Percentiles rank a stretch among this genome's conserved stretches.
Evolutionary conservation across 306 rosid species (phyloP).

Genomic region (Rubus idaeus): DNA sequence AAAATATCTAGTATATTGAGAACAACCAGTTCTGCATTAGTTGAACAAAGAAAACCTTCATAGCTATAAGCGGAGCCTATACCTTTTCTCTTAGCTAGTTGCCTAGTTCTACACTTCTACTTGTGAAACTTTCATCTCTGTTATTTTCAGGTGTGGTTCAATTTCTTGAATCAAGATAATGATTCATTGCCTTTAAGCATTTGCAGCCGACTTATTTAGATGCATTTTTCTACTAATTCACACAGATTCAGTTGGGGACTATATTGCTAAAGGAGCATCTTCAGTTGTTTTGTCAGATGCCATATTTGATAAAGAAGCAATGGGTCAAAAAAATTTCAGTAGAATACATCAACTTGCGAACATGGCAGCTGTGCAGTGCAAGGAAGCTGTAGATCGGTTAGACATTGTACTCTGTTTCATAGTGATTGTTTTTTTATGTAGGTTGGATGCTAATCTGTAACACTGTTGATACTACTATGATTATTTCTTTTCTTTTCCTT

Average conservation of each 20-base stretch:
- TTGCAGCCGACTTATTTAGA: conserved; percentile 2
- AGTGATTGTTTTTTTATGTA: not conserved
- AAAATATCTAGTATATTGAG: not conserved
- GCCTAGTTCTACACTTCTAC: too few species aligned
- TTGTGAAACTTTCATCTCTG: not conserved
- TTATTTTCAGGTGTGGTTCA: too few species aligned
- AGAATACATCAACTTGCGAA: conserved; percentile 65
- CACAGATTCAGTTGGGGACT: conserved; percentile 65
- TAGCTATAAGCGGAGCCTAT: too few species aligned
- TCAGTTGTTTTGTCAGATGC: conserved; percentile 89
- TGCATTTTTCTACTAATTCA: conserved; percentile 8
- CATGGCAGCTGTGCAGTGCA: conserved; percentile 56
- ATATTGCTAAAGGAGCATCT: conserved; percentile 66
- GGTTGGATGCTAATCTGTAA: not conserved
- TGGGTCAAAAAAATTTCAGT: conserved; percentile 41
- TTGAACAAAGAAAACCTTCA: not conserved
- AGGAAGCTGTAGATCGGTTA: conserved; percentile 55
- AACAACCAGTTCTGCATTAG: not conserved
- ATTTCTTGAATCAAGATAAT: too few species aligned
- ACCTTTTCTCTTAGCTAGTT: too few species aligned
- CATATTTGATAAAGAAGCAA: conserved; percentile 72
- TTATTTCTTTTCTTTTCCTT: not conserved
- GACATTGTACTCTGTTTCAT: conserved; percentile 6
- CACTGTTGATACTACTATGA: not conserved
- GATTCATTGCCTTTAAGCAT: not conserved